Base-by-base conservation (phyloP, 2,329 filamentous ascomycete genomes). In the Erysiphe pulchra region DNA sequence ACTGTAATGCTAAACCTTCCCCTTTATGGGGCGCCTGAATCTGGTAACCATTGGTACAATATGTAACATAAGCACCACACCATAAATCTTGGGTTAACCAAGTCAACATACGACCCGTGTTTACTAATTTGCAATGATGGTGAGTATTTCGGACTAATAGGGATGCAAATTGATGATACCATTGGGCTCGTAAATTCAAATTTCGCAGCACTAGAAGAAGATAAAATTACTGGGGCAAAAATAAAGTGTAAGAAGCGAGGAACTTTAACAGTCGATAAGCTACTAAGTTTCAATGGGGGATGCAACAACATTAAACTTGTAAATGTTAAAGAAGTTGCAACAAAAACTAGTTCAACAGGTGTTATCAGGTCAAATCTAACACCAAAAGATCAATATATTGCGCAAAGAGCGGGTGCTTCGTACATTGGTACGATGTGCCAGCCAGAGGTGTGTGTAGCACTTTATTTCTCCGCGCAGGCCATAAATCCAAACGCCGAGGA, bases 381-480 rank as follows among this genome's bases (percentile, higher is more conserved):
- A 13, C n/a, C 28, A 17, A 45, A 45, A 36, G 38, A 45, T 8
- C 14, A 50, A 33, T 50, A 45, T 32, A 12, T 47, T 34, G 42
- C 33, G 18, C 42, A 47, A 42, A 24, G 39, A 43, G 46, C 46
- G 4, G 11, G 44, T 42, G 40, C 45, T 28, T 44, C 39, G 2
- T 47, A 50, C 44, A 45, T 50, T 32, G 40, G 31, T 17, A 41
- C 38, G 13, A 32, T 49, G 16, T 46, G 24, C 18, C 36, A 48
- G 40, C 45, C 34, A 17, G 40, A 50, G 17, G 36, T 38, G 6
- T 24, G 20, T 24, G 20, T 6, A 24, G 20, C 20, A 24, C 20
- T 24, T 24, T 24, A 3, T 36, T 45, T 45, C 36, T 42, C 45
- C 46, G 34, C 34, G 14, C 34, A 37, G 16, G 34, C 11, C 14